Conservation (phyloP, 441 rosid species). For the Kokia cookei region DNA sequence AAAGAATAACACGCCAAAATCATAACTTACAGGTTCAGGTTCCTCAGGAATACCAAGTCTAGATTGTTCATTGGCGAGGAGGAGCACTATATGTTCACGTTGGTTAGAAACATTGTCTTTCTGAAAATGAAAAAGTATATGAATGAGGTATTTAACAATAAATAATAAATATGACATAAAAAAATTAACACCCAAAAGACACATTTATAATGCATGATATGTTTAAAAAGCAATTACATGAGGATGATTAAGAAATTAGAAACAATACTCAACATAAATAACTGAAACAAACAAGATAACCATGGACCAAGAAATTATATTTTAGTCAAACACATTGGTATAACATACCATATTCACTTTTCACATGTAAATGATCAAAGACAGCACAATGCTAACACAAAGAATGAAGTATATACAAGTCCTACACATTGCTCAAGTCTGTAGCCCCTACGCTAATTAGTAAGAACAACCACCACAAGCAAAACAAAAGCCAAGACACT, state of each 20-base stretch:
- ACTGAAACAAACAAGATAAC: not conserved
- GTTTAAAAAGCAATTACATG: not conserved
- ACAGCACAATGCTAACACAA: not conserved
- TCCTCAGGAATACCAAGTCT: slow-evolving; percentile 64
- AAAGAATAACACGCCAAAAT: not conserved
- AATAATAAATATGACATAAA: not conserved
- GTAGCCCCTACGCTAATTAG: not conserved
- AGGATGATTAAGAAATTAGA: not conserved
- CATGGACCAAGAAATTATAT: not conserved
- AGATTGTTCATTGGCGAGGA: slow-evolving; percentile 92
- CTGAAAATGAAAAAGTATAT: slow-evolving; percentile 35
- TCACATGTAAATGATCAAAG: not conserved
- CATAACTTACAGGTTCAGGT: slow-evolving; percentile 66
- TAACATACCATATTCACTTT: not conserved
- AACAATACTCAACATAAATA: not conserved
- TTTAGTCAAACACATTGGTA: not conserved
- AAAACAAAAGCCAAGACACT: not conserved
- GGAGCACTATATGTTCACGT: slow-evolving; percentile 93
- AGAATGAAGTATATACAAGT: not conserved
- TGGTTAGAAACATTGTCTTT: slow-evolving; percentile 94
- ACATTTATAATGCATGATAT: not conserved
- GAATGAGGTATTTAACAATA: slow-evolving; percentile 4
- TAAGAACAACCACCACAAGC: not conserved
- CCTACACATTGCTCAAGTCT: not conserved
- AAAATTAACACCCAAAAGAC: not conserved